Conservation (phyloP, 1,139 yeast species). For the Taiozyma onychis region DNA sequence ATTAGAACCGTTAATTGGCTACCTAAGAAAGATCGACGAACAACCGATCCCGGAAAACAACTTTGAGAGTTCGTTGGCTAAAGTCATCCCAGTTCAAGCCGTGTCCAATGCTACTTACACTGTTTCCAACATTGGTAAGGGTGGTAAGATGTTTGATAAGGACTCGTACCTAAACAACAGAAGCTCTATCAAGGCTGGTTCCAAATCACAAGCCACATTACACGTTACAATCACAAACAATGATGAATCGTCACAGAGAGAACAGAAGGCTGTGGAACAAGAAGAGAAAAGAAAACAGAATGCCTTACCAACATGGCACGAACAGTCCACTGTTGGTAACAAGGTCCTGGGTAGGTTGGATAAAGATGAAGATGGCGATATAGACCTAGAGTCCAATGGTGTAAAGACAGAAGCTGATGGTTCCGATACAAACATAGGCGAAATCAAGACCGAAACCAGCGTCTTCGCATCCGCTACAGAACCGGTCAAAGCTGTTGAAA, state of each 20-base stretch:
- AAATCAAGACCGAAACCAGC: not conserved
- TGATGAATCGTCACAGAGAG: constrained; percentile 71
- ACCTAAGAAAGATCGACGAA: constrained; percentile 82
- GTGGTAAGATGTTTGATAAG: constrained; percentile 32
- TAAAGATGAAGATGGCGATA: constrained; percentile 34
- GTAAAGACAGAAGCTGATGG: constrained; percentile 7
- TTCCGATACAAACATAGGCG: not conserved
- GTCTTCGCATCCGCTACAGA: not conserved
- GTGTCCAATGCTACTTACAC: constrained; percentile 59
- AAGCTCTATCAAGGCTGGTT: constrained; percentile 33
- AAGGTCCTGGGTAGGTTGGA: constrained; percentile 50
- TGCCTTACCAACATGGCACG: constrained; percentile 96
- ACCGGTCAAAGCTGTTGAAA: not conserved
- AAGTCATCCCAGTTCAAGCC: constrained; percentile 82
- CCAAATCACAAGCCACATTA: constrained; percentile 53
- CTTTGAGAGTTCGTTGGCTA: constrained; percentile 73
- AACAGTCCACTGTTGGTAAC: constrained; percentile 83
- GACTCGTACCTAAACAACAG: constrained; percentile 32
- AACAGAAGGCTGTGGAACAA: constrained; percentile 59
- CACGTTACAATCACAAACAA: constrained; percentile 88
- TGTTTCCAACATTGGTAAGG: constrained; percentile 37
- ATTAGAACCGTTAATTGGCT: constrained; percentile 81
- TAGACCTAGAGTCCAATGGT: constrained; percentile 26
- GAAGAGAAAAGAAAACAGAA: constrained; percentile 83
- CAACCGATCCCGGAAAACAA: constrained; percentile 80